These are phyloP conservation scores for Cucurbita ficifolia DNA, from an alignment of 306 rosid genomes.

Conservation along the genomic window DNA sequence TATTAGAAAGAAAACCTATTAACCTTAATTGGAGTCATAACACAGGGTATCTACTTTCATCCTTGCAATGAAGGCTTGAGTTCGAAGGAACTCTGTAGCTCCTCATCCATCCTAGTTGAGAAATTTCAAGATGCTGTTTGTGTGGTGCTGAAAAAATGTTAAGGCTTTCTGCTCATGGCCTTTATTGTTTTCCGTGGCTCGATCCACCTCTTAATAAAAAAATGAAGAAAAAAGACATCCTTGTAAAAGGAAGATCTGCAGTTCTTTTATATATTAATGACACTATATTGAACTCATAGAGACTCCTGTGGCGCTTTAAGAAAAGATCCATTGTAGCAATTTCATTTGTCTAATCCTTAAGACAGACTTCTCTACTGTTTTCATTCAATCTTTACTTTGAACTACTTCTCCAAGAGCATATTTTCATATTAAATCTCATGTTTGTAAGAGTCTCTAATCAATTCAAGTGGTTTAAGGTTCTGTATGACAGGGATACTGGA, in stretches of 20 bases:
- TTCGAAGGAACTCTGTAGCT: neutral
- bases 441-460: neutral
- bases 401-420: neutral
- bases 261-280: neutral
- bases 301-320: neutral
- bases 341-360: neutral
- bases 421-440: neutral
- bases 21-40: neutral
- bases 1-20: neutral
- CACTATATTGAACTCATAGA: neutral
- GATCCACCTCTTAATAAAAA: neutral
- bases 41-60: neutral
- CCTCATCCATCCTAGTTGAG: neutral
- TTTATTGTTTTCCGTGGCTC: neutral
- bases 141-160: neutral
- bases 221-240: neutral
- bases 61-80: neutral
- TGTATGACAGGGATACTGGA: conserved; percentile 62
- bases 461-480: conserved; percentile 38
- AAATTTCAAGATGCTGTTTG: neutral
- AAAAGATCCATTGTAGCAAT: neutral
- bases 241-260: neutral
- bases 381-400: neutral
- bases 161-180: neutral
- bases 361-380: neutral